Evolutionary conservation across 1,284 basidiomycete genomes (phyloP), one percentile per base, ranked within the genome.

Genomic region (Vanrija pseudolonga): DNA sequence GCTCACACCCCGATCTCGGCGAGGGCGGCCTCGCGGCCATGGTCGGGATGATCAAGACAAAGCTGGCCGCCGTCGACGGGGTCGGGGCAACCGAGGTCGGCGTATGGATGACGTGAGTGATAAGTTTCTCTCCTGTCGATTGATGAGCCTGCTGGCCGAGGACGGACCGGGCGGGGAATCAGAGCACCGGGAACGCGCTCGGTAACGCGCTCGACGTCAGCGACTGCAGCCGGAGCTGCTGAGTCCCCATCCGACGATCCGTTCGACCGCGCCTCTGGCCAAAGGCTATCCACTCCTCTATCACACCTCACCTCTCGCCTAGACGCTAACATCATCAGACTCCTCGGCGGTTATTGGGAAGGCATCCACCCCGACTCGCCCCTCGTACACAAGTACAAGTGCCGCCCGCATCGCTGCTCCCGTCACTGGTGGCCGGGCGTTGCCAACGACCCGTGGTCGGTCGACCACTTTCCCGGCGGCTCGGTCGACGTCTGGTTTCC

Each of bases 331-430:
- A 9, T 26, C 32, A 14, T 8, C 19, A 40, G 39, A 17, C 47
- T 50, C 26, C 69, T 61, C 12, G 63, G 69, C 45, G 71, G 69
- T 1, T 72, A 71, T 50, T 72, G 71, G 71, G 49, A 55, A 22
- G 61, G 59, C 5, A 64, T 72, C 39, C 57, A 68, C 44, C 64
- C 64, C 8, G 39, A 57, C 19, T 64, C 62, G 11, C 55, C 56
- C 1, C 57, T 72, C 6, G 54, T 59, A 0, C 9, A 49, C 22
- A 59, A 53, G 42, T 71, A 72, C 49, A 43, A 55, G 7, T 68
- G 66, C 49, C 23, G 50, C 14, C 17, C 51, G 15, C 61, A 64
- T 49, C 47, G 36, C 1, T 51, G 48, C 0, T 54, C 62, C 7
- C 47, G 42, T 14, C 22, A n/a, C 14, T 53, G 46, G 46, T 53